These are phyloP conservation scores for Malus domestica DNA, from an alignment of 306 rosid genomes.

Conservation along the genomic window DNA sequence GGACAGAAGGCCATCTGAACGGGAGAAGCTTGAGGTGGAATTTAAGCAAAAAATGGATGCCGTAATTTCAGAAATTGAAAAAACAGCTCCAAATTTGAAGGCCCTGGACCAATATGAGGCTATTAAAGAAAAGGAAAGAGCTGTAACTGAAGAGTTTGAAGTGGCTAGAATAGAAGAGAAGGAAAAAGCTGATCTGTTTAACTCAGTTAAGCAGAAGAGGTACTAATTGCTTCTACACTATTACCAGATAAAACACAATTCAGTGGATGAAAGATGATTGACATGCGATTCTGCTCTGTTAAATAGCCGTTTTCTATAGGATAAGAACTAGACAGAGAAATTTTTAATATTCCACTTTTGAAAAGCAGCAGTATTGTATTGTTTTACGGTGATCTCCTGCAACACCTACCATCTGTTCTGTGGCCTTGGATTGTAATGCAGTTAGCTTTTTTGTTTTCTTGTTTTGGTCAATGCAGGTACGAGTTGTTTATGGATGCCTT, in stretches of 20 bases:
- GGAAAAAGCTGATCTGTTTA: conserved; percentile 65
- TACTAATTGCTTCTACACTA: conserved; percentile 17
- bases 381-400: neutral
- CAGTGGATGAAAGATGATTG: neutral
- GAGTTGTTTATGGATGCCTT: conserved; percentile 88
- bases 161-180: conserved; percentile 83
- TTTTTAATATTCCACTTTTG: neutral
- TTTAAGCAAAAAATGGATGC: conserved; percentile 76
- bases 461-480: conserved; percentile 43
- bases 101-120: conserved; percentile 96
- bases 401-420: neutral
- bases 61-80: conserved; percentile 72
- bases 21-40: conserved; percentile 69
- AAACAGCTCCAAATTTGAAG: conserved; percentile 97
- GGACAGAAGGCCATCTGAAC: conserved; percentile 58
- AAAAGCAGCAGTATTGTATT: neutral
- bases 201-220: conserved; percentile 78
- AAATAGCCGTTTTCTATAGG: neutral
- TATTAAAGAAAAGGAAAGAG: conserved; percentile 79
- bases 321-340: conserved; percentile 1
- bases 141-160: conserved; percentile 76
- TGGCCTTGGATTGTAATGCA: neutral
- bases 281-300: neutral
- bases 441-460: conserved; percentile 10
- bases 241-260: neutral